These are phyloP conservation scores for Bipolaris victoriae DNA, from an alignment of 2,329 filamentous ascomycete species.

Conservation along the genomic window DNA sequence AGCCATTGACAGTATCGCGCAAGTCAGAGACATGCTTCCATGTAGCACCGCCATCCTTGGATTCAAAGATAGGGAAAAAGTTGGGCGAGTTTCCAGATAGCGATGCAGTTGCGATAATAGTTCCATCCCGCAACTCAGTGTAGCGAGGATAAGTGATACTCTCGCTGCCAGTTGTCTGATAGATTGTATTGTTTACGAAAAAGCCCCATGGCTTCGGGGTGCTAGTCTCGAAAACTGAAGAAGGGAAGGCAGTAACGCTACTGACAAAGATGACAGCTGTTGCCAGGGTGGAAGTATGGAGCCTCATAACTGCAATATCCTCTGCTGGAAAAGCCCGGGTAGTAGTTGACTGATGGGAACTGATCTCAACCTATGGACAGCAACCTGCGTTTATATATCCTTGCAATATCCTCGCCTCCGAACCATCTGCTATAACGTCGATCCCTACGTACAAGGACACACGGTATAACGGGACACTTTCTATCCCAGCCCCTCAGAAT, in stretches of 20 bases:
- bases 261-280: background rate
- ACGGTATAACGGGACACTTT: too few relatives aligned
- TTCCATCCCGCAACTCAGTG: constrained; percentile 22
- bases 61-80: constrained; percentile 52
- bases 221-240: background rate
- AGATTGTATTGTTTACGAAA: constrained; percentile 32
- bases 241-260: constrained; percentile 4
- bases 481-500: too few relatives aligned
- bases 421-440: too few relatives aligned
- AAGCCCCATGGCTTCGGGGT: constrained; percentile 19
- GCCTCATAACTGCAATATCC: constrained; percentile 1
- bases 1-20: constrained; percentile 66
- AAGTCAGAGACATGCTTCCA: constrained; percentile 68
- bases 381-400: constrained; percentile 31
- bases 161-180: constrained; percentile 20
- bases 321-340: background rate
- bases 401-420: constrained; percentile 10
- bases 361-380: background rate
- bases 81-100: constrained; percentile 18
- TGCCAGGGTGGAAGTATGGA: background rate
- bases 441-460: too few relatives aligned
- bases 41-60: constrained; percentile 52
- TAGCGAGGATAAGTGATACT: constrained; percentile 27
- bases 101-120: constrained; percentile 27
- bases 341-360: background rate